Conservation (phyloP, 306 rosid species). For the Cicer judaicum region DNA sequence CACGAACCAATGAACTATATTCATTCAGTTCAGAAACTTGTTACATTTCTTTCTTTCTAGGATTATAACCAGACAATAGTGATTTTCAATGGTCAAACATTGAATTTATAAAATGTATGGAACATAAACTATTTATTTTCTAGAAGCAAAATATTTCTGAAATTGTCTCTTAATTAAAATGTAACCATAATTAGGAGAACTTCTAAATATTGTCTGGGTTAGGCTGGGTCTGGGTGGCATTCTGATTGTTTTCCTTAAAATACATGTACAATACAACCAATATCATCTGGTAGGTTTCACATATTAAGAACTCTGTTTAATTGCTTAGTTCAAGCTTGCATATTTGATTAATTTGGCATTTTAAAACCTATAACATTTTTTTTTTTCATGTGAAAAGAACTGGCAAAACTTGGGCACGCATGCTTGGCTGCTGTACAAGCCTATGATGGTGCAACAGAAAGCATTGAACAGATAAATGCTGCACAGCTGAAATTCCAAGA, state of each 20-base stretch:
- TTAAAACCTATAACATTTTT: constrained; percentile 14
- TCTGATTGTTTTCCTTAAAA: constrained; percentile 16
- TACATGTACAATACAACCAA: constrained; percentile 1
- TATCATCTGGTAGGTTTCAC: constrained; percentile 2
- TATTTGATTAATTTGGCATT: background rate
- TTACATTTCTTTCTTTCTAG: background rate
- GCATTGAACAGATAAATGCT: constrained; percentile 76
- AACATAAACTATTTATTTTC: constrained; percentile 25
- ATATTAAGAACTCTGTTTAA: constrained; percentile 20
- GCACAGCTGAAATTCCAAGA: constrained; percentile 94
- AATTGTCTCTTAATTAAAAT: background rate
- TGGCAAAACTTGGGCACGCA: constrained; percentile 72
- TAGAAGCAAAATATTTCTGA: background rate
- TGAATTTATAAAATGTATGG: constrained; percentile 12
- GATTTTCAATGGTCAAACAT: background rate
- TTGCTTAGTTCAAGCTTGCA: constrained; percentile 15
- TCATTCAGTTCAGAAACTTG: constrained; percentile 1
- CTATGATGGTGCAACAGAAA: constrained; percentile 79
- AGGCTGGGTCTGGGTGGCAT: constrained; percentile 13
- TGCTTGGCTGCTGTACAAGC: constrained; percentile 91
- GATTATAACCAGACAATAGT: constrained; percentile 7
- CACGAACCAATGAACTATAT: constrained; percentile 16
- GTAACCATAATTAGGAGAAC: background rate
- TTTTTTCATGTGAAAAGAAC: constrained; percentile 50
- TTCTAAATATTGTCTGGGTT: constrained; percentile 18